Evolutionary conservation across 176 grass and related monocot genomes (phyloP), one percentile per base, ranked within the genome.

Genomic region (Musa troglodytarum): DNA sequence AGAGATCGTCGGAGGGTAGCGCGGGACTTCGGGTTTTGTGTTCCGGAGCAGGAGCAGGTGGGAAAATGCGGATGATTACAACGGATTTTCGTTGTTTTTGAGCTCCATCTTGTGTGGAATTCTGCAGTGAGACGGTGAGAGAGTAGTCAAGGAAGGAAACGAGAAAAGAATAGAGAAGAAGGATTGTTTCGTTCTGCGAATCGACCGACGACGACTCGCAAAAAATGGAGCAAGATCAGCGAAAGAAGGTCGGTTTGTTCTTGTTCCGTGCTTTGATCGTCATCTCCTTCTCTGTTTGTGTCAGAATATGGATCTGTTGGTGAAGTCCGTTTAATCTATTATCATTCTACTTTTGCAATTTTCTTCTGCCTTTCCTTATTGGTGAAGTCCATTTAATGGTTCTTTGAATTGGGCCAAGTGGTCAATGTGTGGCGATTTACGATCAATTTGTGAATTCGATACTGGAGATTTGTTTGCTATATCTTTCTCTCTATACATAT

Each of bases 221-320:
- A 43, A 75, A 75, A 69, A 86, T 86, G 84, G 80, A 86, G 67
- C 79, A 79, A 50, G 84, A 82, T 79, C 84, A 86, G 68, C 57
- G 79, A 74, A 86, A 79, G 63, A 86, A 86, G 84, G 84, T 86
- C 23, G 49, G 63, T 75, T 71, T 63, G 34, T 43, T 43, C 53
- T 76, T 74, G 51, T 50, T 19, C 16, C 34, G 24, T 85, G 51
- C 56, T 49, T 69, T 74, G 49, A 26, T 6, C 53, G 5, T 79
- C 11, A 74, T 19, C 34, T 71, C 12, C 28, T 15, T 63, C 68
- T 63, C 26, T 63, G 68, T 74, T 70, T 28, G 53, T 8, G 51
- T 80, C 68, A 54, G 49, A 75, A 65, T 28, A 9, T 69, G 20
- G 56, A 53, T 69, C 58, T 53, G 53, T 23, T 12, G n/a, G 19